Conservation (phyloP, 1,284 basidiomycete genomes). For the Pseudozyma sp. region DNA sequence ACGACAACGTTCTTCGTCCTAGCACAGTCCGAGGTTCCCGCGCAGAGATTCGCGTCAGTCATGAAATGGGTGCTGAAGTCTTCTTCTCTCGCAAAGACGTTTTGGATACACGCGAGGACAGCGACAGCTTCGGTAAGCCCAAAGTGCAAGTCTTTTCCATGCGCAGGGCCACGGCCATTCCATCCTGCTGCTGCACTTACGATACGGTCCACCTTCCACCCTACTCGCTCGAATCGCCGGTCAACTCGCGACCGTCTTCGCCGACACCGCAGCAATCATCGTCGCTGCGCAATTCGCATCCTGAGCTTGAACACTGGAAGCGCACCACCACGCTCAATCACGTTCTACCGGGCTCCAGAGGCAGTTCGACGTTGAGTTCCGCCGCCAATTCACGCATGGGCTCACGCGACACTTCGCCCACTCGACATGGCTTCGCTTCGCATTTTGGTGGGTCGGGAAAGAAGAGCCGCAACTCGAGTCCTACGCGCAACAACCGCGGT, state of each 20-base stretch:
- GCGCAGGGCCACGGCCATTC: slow-evolving; percentile 58
- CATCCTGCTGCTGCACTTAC: slow-evolving; percentile 62
- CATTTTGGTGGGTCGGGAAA: slow-evolving; percentile 42
- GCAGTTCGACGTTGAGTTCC: slow-evolving; percentile 47
- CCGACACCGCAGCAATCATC: slow-evolving; percentile 38
- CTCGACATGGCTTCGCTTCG: slow-evolving; percentile 48
- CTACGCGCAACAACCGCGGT: slow-evolving; percentile 38
- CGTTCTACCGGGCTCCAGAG: slow-evolving; percentile 50
- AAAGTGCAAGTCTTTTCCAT: slow-evolving; percentile 68
- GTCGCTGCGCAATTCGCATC: slow-evolving; percentile 40
- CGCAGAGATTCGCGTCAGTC: slow-evolving; percentile 64
- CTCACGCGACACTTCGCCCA: slow-evolving; percentile 57
- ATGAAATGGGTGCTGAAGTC: slow-evolving; percentile 65
- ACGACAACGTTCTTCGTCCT: slow-evolving; percentile 63
- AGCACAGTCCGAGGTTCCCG: slow-evolving; percentile 64
- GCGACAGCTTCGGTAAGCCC: slow-evolving; percentile 62
- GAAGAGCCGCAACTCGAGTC: slow-evolving; percentile 53
- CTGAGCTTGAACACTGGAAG: slow-evolving; percentile 60
- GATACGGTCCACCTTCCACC: slow-evolving; percentile 67
- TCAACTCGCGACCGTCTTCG: slow-evolving; percentile 54
- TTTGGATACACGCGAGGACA: slow-evolving; percentile 56
- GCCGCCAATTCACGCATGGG: slow-evolving; percentile 40
- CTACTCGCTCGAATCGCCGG: slow-evolving; percentile 62
- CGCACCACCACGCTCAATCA: slow-evolving; percentile 55
- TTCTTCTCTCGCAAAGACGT: slow-evolving; percentile 65